A percentile compares a stretch with the other conserved stretches of the same genome.
Conservation (phyloP, 2,329 filamentous ascomycete genomes). For the Penicillium brasilianum region DNA sequence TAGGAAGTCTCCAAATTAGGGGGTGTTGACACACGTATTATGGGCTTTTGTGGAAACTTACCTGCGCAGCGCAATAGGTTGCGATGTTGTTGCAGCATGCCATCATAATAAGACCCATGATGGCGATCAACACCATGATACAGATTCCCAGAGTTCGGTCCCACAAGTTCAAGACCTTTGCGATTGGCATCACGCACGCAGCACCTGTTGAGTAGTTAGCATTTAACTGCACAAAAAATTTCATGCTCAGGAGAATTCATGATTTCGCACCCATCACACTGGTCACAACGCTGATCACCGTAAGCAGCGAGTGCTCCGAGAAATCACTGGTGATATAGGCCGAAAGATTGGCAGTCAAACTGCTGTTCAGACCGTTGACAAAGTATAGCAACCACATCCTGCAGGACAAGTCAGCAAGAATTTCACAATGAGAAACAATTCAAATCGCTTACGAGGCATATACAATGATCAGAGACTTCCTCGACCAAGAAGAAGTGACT, state of each 20-base stretch:
- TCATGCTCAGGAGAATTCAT: neutral
- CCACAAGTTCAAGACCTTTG: conserved; percentile 67
- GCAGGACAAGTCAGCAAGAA: neutral
- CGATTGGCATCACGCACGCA: conserved; percentile 62
- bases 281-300: conserved; percentile 61
- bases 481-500: conserved; percentile 43
- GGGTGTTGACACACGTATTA: neutral
- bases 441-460: conserved; percentile 60
- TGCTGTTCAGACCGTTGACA: conserved; percentile 47
- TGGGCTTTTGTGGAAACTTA: conserved; percentile 37
- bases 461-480: conserved; percentile 43
- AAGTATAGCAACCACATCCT: conserved; percentile 53
- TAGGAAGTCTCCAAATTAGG: conserved; percentile 59
- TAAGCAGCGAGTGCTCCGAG: conserved; percentile 58
- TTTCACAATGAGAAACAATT: conserved; percentile 51
- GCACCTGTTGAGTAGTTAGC: neutral
- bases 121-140: conserved; percentile 54
- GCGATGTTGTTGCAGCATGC: conserved; percentile 64
- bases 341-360: conserved; percentile 47
- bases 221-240: neutral
- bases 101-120: conserved; percentile 63
- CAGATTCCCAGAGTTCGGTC: conserved; percentile 63
- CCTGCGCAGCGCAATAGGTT: conserved; percentile 66
- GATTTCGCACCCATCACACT: conserved; percentile 57
- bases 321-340: conserved; percentile 61